A percentile compares a stretch with the other conserved stretches of the same genome.
Evolutionary conservation across 306 rosid genomes (phyloP).

Genomic region (Dryas octopetala): DNA sequence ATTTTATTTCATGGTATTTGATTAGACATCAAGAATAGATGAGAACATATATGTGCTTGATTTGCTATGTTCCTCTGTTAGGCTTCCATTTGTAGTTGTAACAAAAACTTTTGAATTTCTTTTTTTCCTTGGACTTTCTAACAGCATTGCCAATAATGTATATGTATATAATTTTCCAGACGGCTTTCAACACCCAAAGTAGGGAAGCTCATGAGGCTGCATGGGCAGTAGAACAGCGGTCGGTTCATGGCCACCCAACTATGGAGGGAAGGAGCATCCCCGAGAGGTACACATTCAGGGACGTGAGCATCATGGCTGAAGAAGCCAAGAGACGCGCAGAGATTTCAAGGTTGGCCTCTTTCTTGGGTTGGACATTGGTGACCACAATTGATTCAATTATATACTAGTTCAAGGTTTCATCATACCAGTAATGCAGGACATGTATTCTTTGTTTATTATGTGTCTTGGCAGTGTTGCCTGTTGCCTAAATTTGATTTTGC

Average conservation of each 20-base stretch:
- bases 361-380: background rate
- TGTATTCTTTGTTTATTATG: background rate
- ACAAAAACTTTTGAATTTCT: background rate
- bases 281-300: constrained; percentile 22
- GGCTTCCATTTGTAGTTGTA: background rate
- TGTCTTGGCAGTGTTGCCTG: background rate
- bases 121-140: background rate
- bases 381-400: background rate
- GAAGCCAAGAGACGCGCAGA: constrained; percentile 25
- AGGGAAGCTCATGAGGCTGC: constrained; percentile 17
- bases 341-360: constrained; percentile 21
- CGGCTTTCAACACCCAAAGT: constrained; percentile 20
- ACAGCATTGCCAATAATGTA: background rate
- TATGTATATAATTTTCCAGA: constrained; percentile 2
- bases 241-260: constrained; percentile 22
- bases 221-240: constrained; percentile 16
- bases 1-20: background rate
- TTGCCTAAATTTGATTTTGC: background rate
- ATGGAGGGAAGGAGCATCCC: constrained; percentile 1
- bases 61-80: background rate
- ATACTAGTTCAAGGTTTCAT: background rate
- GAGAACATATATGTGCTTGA: background rate
- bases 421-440: background rate
- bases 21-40: background rate
- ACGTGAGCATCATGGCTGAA: constrained; percentile 29